phyloP scores from a whole-genome alignment of 169 alveolate species.

The Plasmodium ovale region DNA sequence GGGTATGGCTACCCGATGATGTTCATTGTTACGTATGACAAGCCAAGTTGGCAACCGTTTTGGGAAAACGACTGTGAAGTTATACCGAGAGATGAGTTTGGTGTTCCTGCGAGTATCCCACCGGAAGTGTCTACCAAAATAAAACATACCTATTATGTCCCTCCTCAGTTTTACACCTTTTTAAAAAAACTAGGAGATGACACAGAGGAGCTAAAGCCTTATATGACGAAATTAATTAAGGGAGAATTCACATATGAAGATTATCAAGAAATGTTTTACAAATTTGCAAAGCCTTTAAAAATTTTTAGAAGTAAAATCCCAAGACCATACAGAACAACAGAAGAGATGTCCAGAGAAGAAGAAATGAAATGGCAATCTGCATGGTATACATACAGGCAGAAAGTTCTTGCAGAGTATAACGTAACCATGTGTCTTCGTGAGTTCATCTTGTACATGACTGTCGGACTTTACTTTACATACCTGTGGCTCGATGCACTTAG shows the following conservation, averaged over 20 bases:
- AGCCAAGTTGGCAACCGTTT: constrained; percentile 86
- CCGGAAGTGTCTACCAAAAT: constrained; percentile 85
- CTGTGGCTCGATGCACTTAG: constrained; percentile 83
- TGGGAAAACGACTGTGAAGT: constrained; percentile 83
- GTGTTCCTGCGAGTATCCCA: constrained; percentile 84
- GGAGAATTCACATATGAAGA: constrained; percentile 91
- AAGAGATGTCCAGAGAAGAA: constrained; percentile 84
- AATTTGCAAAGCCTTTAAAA: constrained; percentile 91
- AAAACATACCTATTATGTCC: constrained; percentile 87
- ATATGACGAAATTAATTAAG: constrained; percentile 86
- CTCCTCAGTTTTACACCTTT: constrained; percentile 93
- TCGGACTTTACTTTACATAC: constrained; percentile 86
- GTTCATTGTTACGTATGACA: constrained; percentile 81
- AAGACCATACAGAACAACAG: constrained; percentile 89
- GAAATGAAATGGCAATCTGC: constrained; percentile 90
- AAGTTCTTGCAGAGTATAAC: constrained; percentile 88
- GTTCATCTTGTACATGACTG: constrained; percentile 84
- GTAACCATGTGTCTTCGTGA: constrained; percentile 85
- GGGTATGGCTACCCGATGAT: constrained; percentile 85
- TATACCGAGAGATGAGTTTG: constrained; percentile 86
- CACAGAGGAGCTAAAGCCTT: constrained; percentile 91
- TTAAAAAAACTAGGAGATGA: constrained; percentile 92
- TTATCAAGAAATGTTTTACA: constrained; percentile 93
- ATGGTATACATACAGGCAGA: constrained; percentile 91
- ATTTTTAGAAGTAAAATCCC: constrained; percentile 90